Evolutionary conservation across 2,329 filamentous ascomycete species (phyloP).

Genomic region (Phoma sp.): DNA sequence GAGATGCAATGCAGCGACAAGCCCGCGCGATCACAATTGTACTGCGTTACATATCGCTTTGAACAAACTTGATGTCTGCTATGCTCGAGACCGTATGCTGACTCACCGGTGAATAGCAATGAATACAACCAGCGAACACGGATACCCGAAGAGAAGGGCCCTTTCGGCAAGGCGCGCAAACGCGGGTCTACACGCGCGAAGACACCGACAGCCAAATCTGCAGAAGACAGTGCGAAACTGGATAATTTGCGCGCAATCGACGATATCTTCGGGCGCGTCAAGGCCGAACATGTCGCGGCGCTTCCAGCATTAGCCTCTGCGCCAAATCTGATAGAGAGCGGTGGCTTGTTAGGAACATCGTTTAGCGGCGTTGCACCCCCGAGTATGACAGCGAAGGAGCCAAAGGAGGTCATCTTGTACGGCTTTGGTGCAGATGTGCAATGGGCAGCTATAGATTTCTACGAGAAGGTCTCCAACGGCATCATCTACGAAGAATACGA

Average conservation of each 20-base stretch:
- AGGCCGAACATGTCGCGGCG: slow-evolving; percentile 31
- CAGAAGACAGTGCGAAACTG: slow-evolving; percentile 58
- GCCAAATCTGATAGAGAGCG: slow-evolving; percentile 40
- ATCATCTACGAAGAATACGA: slow-evolving; percentile 92
- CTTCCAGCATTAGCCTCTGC: slow-evolving; percentile 41
- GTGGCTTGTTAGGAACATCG: slow-evolving; percentile 31
- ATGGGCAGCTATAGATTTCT: slow-evolving; percentile 89
- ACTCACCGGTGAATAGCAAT: slow-evolving; percentile 23
- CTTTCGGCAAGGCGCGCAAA: slow-evolving; percentile 62
- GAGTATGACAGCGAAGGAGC: slow-evolving; percentile 57
- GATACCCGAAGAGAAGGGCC: slow-evolving; percentile 65
- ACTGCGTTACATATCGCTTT: background rate
- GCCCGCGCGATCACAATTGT: slow-evolving; percentile 1
- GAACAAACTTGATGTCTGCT: background rate
- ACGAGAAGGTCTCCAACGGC: slow-evolving; percentile 80
- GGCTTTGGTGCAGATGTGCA: slow-evolving; percentile 73
- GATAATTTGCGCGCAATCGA: slow-evolving; percentile 55
- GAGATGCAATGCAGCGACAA: background rate
- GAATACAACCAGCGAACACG: slow-evolving; percentile 56
- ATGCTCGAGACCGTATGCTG: background rate
- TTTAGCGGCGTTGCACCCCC: slow-evolving; percentile 39
- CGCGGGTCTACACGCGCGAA: slow-evolving; percentile 58
- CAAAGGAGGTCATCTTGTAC: slow-evolving; percentile 82
- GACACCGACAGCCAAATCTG: slow-evolving; percentile 64
- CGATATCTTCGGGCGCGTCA: slow-evolving; percentile 52